phyloP scores from a whole-genome alignment of 176 grass and related monocot genomes.

The Ensete glaucum region DNA sequence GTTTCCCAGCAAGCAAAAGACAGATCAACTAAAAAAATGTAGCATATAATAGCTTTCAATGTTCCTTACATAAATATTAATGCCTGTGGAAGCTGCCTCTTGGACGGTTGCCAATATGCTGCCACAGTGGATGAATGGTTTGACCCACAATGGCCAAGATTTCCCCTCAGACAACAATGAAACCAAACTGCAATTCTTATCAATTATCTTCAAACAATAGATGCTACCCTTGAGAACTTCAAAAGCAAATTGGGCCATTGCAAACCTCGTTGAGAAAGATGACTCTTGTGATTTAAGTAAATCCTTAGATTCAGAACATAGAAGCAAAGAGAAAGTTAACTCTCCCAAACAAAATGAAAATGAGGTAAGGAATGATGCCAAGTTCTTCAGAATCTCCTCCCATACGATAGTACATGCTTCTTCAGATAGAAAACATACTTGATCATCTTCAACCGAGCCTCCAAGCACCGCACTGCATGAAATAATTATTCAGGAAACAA shows the following conservation, averaged over 20 bases:
- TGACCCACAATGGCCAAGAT: conserved; percentile 75
- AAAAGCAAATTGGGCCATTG: conserved; percentile 48
- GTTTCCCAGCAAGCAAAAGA: neutral
- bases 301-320: conserved; percentile 23
- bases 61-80: conserved; percentile 33
- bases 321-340: conserved; percentile 35
- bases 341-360: conserved; percentile 62
- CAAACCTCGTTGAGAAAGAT: conserved; percentile 27
- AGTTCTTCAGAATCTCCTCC: conserved; percentile 40
- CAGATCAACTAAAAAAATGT: neutral
- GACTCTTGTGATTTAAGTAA: conserved; percentile 29
- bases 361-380: conserved; percentile 34
- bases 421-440: conserved; percentile 64
- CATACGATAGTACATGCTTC: conserved; percentile 35
- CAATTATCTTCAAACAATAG: conserved; percentile 35
- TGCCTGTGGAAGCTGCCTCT: conserved; percentile 17
- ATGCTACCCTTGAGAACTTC: conserved; percentile 67
- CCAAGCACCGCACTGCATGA: conserved; percentile 64
- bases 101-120: conserved; percentile 22
- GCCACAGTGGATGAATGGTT: conserved; percentile 32
- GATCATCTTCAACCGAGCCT: conserved; percentile 59
- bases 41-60: neutral
- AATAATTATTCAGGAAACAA: neutral
- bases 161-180: conserved; percentile 63
- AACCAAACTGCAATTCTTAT: conserved; percentile 42